Evolutionary conservation across 1,139 yeast genomes (phyloP).

Genomic region (Candida sp.): DNA sequence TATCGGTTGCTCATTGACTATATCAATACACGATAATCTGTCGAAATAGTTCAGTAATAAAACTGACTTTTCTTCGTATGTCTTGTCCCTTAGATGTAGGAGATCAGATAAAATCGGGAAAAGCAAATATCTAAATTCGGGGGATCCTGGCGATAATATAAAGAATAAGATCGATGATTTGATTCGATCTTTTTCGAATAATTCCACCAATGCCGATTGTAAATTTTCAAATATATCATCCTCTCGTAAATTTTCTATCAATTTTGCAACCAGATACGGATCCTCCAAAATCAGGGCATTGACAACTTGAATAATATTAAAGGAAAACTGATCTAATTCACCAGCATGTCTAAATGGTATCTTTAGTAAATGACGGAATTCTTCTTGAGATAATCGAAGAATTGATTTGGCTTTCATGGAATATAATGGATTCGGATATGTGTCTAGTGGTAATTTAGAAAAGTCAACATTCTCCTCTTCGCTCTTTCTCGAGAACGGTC

Average conservation of each 20-base stretch:
- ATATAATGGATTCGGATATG: constrained; percentile 33
- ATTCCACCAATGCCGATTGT: constrained; percentile 8
- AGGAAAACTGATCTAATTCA: constrained; percentile 28
- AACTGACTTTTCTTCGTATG: constrained; percentile 11
- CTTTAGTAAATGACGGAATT: constrained; percentile 21
- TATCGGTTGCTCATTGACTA: constrained; percentile 22
- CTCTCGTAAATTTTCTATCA: constrained; percentile 16
- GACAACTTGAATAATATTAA: constrained; percentile 25
- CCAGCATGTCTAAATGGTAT: constrained; percentile 21
- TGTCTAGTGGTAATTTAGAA: constrained; percentile 13
- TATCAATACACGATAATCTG: constrained; percentile 18
- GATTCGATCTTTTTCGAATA: constrained; percentile 16
- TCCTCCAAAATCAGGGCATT: constrained; percentile 24
- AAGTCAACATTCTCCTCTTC: background rate
- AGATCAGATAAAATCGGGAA: constrained; percentile 19
- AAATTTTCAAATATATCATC: constrained; percentile 9
- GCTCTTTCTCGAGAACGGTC: constrained; percentile 3
- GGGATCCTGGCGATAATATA: constrained; percentile 20
- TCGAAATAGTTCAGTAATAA: constrained; percentile 22
- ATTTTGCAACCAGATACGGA: constrained; percentile 19
- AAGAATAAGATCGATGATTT: constrained; percentile 26
- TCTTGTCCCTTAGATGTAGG: constrained; percentile 10
- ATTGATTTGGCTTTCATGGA: constrained; percentile 25
- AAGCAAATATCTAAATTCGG: constrained; percentile 14
- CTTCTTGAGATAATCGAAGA: constrained; percentile 15